phyloP scores from a whole-genome alignment of 441 rosid species.

The Pelargonium fulgidum region DNA sequence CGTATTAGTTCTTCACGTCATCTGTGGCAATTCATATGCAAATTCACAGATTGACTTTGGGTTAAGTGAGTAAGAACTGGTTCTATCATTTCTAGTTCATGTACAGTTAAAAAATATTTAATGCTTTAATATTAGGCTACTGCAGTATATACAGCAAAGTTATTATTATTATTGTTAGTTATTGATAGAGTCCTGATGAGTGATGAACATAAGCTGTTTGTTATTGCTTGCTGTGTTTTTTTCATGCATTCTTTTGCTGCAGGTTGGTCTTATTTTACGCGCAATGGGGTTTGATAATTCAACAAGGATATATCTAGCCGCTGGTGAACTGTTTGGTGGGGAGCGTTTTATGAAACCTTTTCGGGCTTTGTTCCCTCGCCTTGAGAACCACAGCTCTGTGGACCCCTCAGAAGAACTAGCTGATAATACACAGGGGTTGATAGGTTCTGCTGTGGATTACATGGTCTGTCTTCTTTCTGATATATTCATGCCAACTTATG shows the following conservation, averaged over 20 bases:
- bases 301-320: constrained; percentile 82
- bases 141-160: no score
- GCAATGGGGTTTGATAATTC: constrained; percentile 88
- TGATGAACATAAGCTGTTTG: background rate
- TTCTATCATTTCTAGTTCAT: no score
- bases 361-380: constrained; percentile 65
- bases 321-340: constrained; percentile 94
- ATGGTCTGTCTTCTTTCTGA: constrained; percentile 98
- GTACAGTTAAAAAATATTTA: no score
- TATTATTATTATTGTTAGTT: background rate
- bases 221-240: background rate
- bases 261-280: constrained; percentile 86
- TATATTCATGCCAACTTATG: constrained; percentile 95
- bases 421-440: constrained; percentile 55
- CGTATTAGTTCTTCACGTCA: no score
- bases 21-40: no score
- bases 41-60: no score
- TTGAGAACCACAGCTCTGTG: constrained; percentile 90
- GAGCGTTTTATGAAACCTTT: constrained; percentile 85
- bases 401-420: constrained; percentile 67
- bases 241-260: constrained; percentile 24
- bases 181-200: background rate
- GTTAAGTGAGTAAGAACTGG: no score
- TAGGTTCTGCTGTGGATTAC: constrained; percentile 99
- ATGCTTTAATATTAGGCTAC: no score